phyloP scores from a whole-genome alignment of 306 rosid genomes.

The Rosa multiflora region DNA sequence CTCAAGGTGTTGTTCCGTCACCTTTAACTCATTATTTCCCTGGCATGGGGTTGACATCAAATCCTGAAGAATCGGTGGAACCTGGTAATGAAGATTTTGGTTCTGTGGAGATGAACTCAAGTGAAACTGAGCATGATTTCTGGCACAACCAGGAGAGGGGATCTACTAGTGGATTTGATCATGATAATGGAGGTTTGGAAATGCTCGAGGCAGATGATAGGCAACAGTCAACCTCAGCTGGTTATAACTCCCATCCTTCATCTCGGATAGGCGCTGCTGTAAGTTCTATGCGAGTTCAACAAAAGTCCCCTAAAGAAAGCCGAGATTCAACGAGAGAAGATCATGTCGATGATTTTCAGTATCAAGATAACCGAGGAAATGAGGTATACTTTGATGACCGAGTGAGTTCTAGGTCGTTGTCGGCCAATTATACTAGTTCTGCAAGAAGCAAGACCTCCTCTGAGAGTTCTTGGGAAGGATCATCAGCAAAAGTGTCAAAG shows the following conservation, averaged over 20 bases:
- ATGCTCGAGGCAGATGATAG: conserved; percentile 64
- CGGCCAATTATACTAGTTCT: conserved; percentile 50
- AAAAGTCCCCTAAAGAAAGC: conserved; percentile 56
- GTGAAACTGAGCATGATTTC: conserved; percentile 65
- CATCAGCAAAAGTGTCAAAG: conserved; percentile 65
- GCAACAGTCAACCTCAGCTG: conserved; percentile 76
- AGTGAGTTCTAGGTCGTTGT: conserved; percentile 48
- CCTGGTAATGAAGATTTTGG: conserved; percentile 58
- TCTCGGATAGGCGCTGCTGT: conserved; percentile 48
- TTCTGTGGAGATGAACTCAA: conserved; percentile 49
- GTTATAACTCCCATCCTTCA: conserved; percentile 48
- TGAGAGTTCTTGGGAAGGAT: conserved; percentile 95
- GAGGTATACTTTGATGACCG: conserved; percentile 71
- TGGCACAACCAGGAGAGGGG: conserved; percentile 91
- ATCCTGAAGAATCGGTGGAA: conserved; percentile 58
- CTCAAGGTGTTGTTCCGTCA: conserved; percentile 72
- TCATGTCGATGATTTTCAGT: conserved; percentile 50
- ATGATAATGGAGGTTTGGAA: conserved; percentile 71
- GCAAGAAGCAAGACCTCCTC: conserved; percentile 67
- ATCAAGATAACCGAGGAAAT: conserved; percentile 68
- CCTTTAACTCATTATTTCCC: conserved; percentile 72
- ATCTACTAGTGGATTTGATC: conserved; percentile 64
- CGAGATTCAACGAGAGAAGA: conserved; percentile 50
- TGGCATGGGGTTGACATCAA: conserved; percentile 54
- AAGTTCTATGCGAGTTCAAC: conserved; percentile 47